Evolutionary conservation across 1,139 yeast species (phyloP), one percentile per base, ranked within the genome.

Genomic region (Nakaseomyces bracarensis): DNA sequence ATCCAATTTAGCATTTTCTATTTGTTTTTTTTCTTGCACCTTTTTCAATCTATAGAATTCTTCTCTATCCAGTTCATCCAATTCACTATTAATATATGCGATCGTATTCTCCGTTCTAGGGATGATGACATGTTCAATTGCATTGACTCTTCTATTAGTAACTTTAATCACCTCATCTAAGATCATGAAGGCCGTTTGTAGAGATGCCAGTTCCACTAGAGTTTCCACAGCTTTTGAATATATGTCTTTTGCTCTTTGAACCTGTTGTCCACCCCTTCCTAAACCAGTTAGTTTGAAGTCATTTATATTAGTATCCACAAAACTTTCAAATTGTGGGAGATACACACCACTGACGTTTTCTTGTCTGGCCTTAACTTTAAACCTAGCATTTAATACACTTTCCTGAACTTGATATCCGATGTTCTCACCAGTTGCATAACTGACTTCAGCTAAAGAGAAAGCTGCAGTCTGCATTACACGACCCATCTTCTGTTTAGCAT

Each of bases 241-340:
- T 30, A 91, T 95, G 54, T 76, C 75, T 64, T 89, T 87, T 43
- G 97, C 97, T 65, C 82, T 83, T 65, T 85, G 96, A 43, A 91
- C 95, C 64, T 91, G 98, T 65, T 91, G 98, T 49, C 98, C 97
- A 65, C 98, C 98, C 61, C 97, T 77, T 41, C 98, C 98, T 54
- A 91, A 72, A 50, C 98, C 98, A 8, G 97, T 91, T 77, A 91
- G 72, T 63, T 85, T 85, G 70, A 91, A 91, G 58, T 91, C 98
- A 57, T 89, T 91, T 58, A 86, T 83, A 19, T 78, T 77, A 48
- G 84, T 86, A 58, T 86, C 84, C 49, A 86, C 77, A 52, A 74
- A 82, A 25, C 89, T 77, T 55, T 87, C 96, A 55, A 91, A 91
- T 45, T 91, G 86, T 25, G 98, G 98, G 57, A 91, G 72, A 55